Evolutionary conservation across 2,329 filamentous ascomycete species (phyloP), one percentile per base, ranked within the genome.

Genomic region (Fusarium armeniacum): DNA sequence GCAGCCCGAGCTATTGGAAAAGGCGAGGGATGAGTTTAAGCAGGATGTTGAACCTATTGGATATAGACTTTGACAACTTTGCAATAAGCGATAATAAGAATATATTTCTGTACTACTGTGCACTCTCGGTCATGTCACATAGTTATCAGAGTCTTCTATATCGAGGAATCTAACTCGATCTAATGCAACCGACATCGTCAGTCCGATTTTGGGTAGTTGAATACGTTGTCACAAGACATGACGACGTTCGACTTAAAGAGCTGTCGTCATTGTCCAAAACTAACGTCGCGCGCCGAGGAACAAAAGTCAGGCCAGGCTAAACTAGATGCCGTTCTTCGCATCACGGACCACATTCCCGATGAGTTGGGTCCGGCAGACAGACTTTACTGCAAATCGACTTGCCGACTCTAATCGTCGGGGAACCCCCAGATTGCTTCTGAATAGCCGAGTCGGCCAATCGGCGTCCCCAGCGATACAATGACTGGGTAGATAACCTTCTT

Each of bases 361-460:
- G 15, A 26, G 52, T 43, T 26, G 35, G 46, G 40, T 52, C 59
- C n/a, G 38, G n/a, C 13, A 32, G 33, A 40, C 26, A 40, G 33
- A 32, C 16, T 18, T 22, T 40, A 43, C 22, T 20, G 18, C 22
- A 28, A 41, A n/a, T 20, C n/a, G 18, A 20, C 11, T 47, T 35
- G 18, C 43, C 43, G 20, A 15, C 35, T 18, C 28, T 33, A 28
- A 22, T 38, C 15, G 15, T 41, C 20, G 36, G 46, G 20, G 45
- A 38, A 51, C 43, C 11, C n/a, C 7, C 6, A 4, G 7, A 12
- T 30, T 20, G 13, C 20, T 9, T 41, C 18, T 38, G n/a, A 6
- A 20, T 72, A 58, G 61, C 70, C 70, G 70, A 58, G 11, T 10
- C 2, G 15, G 1, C 70, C 65, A 73, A 73, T 71, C 61, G 61